Conservation (phyloP, 768 basidiomycete species). For the Macrolepiota albuminosa region DNA sequence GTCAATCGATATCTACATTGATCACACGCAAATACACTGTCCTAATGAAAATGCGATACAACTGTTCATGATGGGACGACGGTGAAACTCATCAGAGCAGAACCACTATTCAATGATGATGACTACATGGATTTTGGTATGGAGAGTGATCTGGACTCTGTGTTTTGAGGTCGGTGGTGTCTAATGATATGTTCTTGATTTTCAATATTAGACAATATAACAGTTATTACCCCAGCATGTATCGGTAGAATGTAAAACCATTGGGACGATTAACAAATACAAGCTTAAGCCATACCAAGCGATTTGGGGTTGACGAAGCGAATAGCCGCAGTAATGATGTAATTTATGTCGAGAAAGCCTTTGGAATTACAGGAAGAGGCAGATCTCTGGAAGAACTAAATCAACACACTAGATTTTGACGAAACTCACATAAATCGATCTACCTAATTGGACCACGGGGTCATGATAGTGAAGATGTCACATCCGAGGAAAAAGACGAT, state of each 20-base stretch:
- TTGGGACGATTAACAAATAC: not conserved
- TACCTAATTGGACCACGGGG: not conserved
- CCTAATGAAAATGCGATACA: slow-evolving; percentile 9
- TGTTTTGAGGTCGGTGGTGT: slow-evolving; percentile 22
- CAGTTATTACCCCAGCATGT: not conserved
- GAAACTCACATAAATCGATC: not conserved
- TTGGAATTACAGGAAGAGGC: not conserved
- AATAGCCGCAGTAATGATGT: not conserved
- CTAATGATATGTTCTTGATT: slow-evolving; percentile 26
- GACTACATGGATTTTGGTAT: slow-evolving; percentile 12
- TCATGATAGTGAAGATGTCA: not conserved
- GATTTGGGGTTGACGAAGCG: too few species aligned
- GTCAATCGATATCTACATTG: slow-evolving; percentile 30
- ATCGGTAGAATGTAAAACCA: not conserved
- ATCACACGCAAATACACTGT: slow-evolving; percentile 7
- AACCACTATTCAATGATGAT: slow-evolving; percentile 10
- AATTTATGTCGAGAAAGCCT: not conserved
- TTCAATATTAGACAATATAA: slow-evolving; percentile 12
- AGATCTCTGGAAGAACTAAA: not conserved
- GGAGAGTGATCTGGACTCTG: slow-evolving; percentile 10
- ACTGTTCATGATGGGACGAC: slow-evolving; percentile 11
- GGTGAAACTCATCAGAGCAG: slow-evolving; percentile 19
- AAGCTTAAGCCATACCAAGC: not conserved
- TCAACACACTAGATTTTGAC: not conserved
- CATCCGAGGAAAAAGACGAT: not conserved